These are phyloP conservation scores for Leccinum uliginosum DNA, from an alignment of 768 basidiomycete genomes.

Conservation along the genomic window DNA sequence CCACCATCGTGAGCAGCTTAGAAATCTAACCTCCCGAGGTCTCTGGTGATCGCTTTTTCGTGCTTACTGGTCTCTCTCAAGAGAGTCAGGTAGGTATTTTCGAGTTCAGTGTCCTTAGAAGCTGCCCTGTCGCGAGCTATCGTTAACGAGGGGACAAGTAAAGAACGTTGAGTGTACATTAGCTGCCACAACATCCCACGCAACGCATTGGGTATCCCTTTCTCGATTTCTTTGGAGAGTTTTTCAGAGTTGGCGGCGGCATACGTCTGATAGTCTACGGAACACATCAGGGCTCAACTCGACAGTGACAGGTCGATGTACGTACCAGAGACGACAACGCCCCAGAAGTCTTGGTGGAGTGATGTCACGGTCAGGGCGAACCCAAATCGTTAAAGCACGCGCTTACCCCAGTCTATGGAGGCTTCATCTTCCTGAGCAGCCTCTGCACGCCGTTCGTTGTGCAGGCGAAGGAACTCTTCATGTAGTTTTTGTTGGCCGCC, in stretches of 20 bases:
- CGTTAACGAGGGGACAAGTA: constrained; percentile 9
- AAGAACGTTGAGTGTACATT: constrained; percentile 52
- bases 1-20: not conserved
- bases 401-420: constrained; percentile 75
- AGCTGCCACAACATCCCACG: constrained; percentile 97
- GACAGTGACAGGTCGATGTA: not conserved
- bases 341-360: constrained; percentile 78
- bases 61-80: constrained; percentile 82
- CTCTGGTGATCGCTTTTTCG: constrained; percentile 91
- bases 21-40: constrained; percentile 68
- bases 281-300: constrained; percentile 4
- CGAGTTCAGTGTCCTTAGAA: constrained; percentile 86
- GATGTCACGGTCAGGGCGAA: constrained; percentile 4
- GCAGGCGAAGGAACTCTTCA: constrained; percentile 69
- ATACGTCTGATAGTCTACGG: constrained; percentile 79
- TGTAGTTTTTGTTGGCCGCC: constrained; percentile 65
- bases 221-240: constrained; percentile 85
- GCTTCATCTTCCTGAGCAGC: constrained; percentile 36
- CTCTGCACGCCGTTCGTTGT: constrained; percentile 48
- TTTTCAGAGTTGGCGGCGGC: constrained; percentile 75
- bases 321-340: constrained; percentile 81
- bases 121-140: constrained; percentile 60
- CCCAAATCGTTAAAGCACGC: not conserved
- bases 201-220: constrained; percentile 82
- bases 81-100: constrained; percentile 74